Conservation (phyloP, 1,139 yeast species). For the Saccharomycopsis hybrid region DNA sequence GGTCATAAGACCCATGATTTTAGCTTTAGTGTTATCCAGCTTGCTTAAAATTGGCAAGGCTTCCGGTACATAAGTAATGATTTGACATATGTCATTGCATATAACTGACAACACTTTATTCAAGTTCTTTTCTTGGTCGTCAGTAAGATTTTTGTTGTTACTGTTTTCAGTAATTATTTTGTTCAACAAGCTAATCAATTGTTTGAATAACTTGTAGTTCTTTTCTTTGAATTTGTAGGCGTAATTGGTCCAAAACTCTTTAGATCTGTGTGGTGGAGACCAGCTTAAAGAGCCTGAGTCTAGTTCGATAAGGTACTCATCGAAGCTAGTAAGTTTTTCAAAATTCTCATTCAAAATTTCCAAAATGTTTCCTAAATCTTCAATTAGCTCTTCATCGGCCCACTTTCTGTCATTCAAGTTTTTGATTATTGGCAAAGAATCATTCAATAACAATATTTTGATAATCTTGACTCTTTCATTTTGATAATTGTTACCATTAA, state of each 20-base stretch:
- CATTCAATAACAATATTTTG: slow-evolving; percentile 68
- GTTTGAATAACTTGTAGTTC: slow-evolving; percentile 65
- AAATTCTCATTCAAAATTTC: slow-evolving; percentile 65
- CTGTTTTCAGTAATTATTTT: slow-evolving; percentile 20
- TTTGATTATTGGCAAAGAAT: slow-evolving; percentile 63
- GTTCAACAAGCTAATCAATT: slow-evolving; percentile 40
- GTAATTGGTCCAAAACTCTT: slow-evolving; percentile 87
- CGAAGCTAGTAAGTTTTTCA: slow-evolving; percentile 80
- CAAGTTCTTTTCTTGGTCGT: slow-evolving; percentile 25
- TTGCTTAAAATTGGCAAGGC: slow-evolving; percentile 43
- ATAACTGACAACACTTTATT: slow-evolving; percentile 40
- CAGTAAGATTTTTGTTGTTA: slow-evolving; percentile 17
- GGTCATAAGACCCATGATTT: slow-evolving; percentile 81
- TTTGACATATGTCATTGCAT: slow-evolving; percentile 70
- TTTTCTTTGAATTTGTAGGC: slow-evolving; percentile 67
- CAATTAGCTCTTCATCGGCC: slow-evolving; percentile 87
- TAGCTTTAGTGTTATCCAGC: slow-evolving; percentile 51
- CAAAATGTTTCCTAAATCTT: slow-evolving; percentile 56
- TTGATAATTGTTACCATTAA: slow-evolving; percentile 32
- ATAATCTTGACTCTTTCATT: slow-evolving; percentile 31
- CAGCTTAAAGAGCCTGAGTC: slow-evolving; percentile 72
- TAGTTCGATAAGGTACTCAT: slow-evolving; percentile 83
- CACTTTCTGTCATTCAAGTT: slow-evolving; percentile 80
- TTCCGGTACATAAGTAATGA: slow-evolving; percentile 61
- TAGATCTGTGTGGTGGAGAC: slow-evolving; percentile 90